Conservation (phyloP, 495 filamentous ascomycete genomes). For the Penicillium herquei region DNA sequence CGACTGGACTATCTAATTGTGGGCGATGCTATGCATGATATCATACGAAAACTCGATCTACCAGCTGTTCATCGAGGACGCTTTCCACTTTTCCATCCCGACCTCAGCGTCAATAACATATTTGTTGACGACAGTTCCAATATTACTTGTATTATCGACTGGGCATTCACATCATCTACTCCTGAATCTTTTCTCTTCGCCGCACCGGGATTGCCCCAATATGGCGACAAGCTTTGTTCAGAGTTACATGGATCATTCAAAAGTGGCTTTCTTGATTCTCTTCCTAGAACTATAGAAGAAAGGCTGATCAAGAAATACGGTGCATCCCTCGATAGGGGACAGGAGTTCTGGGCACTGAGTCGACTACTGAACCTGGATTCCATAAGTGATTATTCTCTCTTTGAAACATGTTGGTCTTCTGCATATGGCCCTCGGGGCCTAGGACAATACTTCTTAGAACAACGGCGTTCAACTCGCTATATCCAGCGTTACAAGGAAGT, state of each 20-base stretch:
- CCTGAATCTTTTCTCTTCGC: no score
- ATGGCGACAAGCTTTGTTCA: no score
- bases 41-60: conserved; percentile 17
- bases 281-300: no score
- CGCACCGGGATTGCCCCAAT: no score
- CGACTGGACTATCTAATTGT: conserved; percentile 32
- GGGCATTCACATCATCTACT: no score
- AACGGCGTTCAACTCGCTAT: conserved; percentile 18
- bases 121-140: conserved; percentile 37
- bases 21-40: conserved; percentile 25
- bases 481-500: conserved; percentile 15
- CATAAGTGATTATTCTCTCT: conserved; percentile 15
- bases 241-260: no score
- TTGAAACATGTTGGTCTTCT: conserved; percentile 18
- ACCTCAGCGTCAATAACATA: conserved; percentile 31
- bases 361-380: conserved; percentile 23
- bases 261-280: no score
- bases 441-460: conserved; percentile 14
- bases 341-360: conserved; percentile 20
- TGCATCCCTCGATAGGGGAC: no score
- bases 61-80: conserved; percentile 9
- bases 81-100: conserved; percentile 19
- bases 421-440: conserved; percentile 9
- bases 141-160: conserved; percentile 39
- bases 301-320: no score